These are phyloP conservation scores for Fusarium setosum DNA, from an alignment of 2,329 filamentous ascomycete species.

Conservation along the genomic window DNA sequence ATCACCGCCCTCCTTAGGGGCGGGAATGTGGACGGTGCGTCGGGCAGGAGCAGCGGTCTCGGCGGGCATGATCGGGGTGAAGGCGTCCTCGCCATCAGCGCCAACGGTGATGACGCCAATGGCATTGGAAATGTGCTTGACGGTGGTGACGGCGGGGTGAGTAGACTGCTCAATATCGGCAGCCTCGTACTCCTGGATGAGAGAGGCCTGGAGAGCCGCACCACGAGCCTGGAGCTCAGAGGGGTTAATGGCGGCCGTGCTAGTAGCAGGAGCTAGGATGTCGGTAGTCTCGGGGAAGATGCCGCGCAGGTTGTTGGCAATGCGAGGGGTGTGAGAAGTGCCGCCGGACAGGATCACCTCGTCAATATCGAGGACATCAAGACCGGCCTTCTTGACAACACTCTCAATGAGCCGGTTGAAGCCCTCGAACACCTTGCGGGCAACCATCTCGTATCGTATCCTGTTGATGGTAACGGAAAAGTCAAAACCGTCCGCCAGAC, in stretches of 20 bases:
- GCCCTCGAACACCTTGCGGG: constrained; percentile 85
- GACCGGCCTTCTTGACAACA: constrained; percentile 88
- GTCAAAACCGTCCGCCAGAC: constrained; percentile 87
- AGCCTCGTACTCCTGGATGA: constrained; percentile 94
- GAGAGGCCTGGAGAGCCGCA: constrained; percentile 92
- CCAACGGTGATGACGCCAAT: constrained; percentile 83
- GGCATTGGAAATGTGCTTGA: constrained; percentile 88
- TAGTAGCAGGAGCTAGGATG: constrained; percentile 86
- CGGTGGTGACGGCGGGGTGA: constrained; percentile 93
- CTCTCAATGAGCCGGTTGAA: constrained; percentile 88
- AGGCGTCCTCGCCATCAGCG: constrained; percentile 72
- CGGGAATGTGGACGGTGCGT: constrained; percentile 81
- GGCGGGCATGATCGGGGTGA: constrained; percentile 83
- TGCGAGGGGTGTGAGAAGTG: constrained; percentile 91
- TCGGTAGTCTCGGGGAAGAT: constrained; percentile 85
- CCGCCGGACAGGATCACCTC: constrained; percentile 95
- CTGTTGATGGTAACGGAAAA: constrained; percentile 94
- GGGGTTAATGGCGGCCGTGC: constrained; percentile 85
- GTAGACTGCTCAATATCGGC: constrained; percentile 96
- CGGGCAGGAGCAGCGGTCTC: constrained; percentile 93
- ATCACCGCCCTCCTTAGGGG: constrained; percentile 84
- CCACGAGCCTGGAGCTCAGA: constrained; percentile 90
- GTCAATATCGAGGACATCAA: constrained; percentile 93
- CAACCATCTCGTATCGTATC: constrained; percentile 90
- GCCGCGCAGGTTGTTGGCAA: constrained; percentile 81